Evolutionary conservation across 1,284 basidiomycete species (phyloP), one percentile per base, ranked within the genome.

Genomic region (Ustilago nuda): DNA sequence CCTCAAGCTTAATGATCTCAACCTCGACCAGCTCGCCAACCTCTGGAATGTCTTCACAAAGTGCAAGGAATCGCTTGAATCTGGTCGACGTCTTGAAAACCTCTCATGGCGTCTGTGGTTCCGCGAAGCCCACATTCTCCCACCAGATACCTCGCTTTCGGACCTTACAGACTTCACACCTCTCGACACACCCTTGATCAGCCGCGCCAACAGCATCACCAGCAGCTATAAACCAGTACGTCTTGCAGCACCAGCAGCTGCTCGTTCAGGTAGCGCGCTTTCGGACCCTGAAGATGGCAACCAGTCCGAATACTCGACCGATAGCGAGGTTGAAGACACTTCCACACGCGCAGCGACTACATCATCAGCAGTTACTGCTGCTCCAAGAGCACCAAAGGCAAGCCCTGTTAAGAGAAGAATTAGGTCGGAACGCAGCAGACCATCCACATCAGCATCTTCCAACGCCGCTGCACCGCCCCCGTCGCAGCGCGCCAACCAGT

Each of bases 31-130:
- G 53, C 66, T 82, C 46, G 80, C 79, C 53, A 79, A 76, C 43
- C 70, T 82, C 27, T 82, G 80, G 80, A 80, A 80, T 55, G 93
- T 94, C 12, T 94, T 94, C 82, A 91, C 92, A 65, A 92, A 93
- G 84, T 93, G 92, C 87, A 93, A 92, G 85, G 89, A 90, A 76
- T 91, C 90, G 4, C 87, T 94, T 9, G 89, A 92, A 81, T 91
- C 93, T 74, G 93, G 93, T 13, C 88, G 88, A 30, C 88, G 93
- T 36, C 89, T 94, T 33, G 93, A 94, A 87, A 94, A 94, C 83
- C 91, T 94, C 63, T 91, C 92, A 7, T 94, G 93, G 93, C 88
- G 93, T 57, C 87, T 94, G 13, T 94, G 92, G 93, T 90, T 92
- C 83, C 90, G 91, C 72, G 90, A 92, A 78, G 72, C 83, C 57